A percentile compares a stretch with the other conserved stretches of the same genome.
Conservation (phyloP, 2,329 filamentous ascomycete genomes). For the Amphichorda felina region DNA sequence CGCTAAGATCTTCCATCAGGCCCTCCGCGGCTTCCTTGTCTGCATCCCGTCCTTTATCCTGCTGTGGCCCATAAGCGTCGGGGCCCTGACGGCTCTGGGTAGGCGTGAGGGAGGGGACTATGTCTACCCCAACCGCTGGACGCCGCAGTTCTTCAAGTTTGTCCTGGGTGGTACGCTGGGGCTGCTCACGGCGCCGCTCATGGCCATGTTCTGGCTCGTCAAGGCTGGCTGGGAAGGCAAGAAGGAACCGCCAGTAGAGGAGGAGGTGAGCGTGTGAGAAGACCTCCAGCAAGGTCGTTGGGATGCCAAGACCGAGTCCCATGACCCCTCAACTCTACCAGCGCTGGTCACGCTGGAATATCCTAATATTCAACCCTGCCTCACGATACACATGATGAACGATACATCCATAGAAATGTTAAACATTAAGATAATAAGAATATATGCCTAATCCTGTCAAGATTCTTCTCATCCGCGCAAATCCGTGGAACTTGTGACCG, state of each 20-base stretch:
- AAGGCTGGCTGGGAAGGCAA: constrained; percentile 32
- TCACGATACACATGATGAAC: no score
- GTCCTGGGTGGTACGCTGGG: constrained; percentile 33
- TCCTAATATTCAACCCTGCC: no score
- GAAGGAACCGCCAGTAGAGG: background rate
- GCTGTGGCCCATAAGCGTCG: constrained; percentile 30
- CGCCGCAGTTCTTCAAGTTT: constrained; percentile 36
- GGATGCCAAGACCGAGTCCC: no score
- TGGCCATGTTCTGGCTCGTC: constrained; percentile 37
- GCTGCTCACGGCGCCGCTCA: constrained; percentile 31
- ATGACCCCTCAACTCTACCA: no score
- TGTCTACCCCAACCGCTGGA: constrained; percentile 28
- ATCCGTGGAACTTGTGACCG: no score
- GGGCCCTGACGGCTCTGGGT: constrained; percentile 27
- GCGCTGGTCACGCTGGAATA: no score
- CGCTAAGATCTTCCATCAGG: constrained; percentile 2
- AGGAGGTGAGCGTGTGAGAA: background rate
- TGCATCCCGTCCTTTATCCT: constrained; percentile 26
- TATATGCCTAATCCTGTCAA: no score
- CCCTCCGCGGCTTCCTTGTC: constrained; percentile 13
- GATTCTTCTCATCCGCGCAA: no score
- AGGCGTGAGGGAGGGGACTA: constrained; percentile 26
- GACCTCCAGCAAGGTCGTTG: no score
- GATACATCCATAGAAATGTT: no score
- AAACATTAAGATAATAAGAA: no score